Percentiles rank a stretch among this genome's conserved stretches.
Conservation (phyloP, 2,329 filamentous ascomycete species). For the Claviceps africana region DNA sequence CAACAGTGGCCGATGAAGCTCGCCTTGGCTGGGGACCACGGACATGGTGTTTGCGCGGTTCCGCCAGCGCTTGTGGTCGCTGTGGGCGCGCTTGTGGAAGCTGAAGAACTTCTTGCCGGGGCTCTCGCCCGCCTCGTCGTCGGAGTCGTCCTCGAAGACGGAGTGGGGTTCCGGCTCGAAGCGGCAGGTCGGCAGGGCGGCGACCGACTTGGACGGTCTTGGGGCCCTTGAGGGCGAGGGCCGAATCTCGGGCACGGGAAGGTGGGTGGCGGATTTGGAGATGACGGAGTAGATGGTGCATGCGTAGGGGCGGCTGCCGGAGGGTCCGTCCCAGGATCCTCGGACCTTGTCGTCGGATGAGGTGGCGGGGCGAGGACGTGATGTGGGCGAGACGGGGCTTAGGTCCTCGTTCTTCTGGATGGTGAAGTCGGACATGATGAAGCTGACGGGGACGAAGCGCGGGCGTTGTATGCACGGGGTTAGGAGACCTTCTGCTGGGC, state of each 20-base stretch:
- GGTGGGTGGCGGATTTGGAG: conserved; percentile 12
- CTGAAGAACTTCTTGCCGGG: conserved; percentile 22
- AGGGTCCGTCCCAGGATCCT: background rate
- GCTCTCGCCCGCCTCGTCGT: conserved; percentile 21
- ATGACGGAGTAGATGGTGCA: conserved; percentile 11
- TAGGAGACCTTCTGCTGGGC: conserved; percentile 15
- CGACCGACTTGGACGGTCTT: conserved; percentile 15
- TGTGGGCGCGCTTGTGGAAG: conserved; percentile 25
- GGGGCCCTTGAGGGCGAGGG: conserved; percentile 10
- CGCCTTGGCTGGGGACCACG: background rate
- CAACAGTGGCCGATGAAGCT: background rate
- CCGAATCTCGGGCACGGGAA: conserved; percentile 7
- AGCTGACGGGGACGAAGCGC: background rate
- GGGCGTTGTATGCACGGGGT: conserved; percentile 11
- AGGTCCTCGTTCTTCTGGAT: background rate
- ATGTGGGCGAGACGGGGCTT: conserved; percentile 8
- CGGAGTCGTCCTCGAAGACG: conserved; percentile 35
- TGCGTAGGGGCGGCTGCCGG: background rate
- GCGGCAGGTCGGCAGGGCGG: conserved; percentile 10
- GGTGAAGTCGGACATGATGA: background rate
- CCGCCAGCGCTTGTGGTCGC: conserved; percentile 14
- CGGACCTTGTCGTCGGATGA: background rate
- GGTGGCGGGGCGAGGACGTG: conserved; percentile 1
- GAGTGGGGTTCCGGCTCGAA: conserved; percentile 16
- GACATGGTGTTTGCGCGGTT: background rate